Percentiles rank a stretch among this genome's conserved stretches.
These are phyloP conservation scores for Platanthera guangdongensis DNA, from an alignment of 106 monocot genomes.

Conservation along the genomic window DNA sequence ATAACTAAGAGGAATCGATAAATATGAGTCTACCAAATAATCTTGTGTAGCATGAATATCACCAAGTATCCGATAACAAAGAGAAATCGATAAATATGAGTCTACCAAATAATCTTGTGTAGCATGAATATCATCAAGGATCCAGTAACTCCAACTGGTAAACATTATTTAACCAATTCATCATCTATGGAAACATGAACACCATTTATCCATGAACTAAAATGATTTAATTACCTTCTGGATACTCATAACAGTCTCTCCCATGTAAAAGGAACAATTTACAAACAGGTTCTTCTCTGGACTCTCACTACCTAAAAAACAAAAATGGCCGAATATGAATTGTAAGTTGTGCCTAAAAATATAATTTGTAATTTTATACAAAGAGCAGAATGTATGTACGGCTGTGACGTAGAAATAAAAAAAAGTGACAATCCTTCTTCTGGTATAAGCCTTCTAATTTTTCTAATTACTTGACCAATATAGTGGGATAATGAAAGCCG, in stretches of 20 bases:
- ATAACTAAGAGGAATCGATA: background rate
- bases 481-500: background rate
- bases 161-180: background rate
- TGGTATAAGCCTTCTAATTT: background rate
- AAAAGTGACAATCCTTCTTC: background rate
- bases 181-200: background rate
- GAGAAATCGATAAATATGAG: background rate
- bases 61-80: background rate
- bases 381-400: background rate
- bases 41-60: background rate
- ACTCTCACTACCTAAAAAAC: conserved; percentile 36
- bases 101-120: background rate
- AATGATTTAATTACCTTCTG: conserved; percentile 47
- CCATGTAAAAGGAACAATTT: conserved; percentile 69
- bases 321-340: background rate
- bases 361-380: background rate
- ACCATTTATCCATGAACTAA: background rate
- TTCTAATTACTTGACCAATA: background rate
- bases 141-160: background rate
- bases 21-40: background rate
- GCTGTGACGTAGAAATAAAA: background rate
- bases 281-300: conserved; percentile 57
- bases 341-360: background rate
- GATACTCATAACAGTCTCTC: conserved; percentile 82
- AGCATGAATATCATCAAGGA: background rate